Percentiles rank a stretch among this genome's conserved stretches.
Evolutionary conservation across 495 filamentous ascomycete genomes (phyloP).

Genomic region (Glonium stellatum): DNA sequence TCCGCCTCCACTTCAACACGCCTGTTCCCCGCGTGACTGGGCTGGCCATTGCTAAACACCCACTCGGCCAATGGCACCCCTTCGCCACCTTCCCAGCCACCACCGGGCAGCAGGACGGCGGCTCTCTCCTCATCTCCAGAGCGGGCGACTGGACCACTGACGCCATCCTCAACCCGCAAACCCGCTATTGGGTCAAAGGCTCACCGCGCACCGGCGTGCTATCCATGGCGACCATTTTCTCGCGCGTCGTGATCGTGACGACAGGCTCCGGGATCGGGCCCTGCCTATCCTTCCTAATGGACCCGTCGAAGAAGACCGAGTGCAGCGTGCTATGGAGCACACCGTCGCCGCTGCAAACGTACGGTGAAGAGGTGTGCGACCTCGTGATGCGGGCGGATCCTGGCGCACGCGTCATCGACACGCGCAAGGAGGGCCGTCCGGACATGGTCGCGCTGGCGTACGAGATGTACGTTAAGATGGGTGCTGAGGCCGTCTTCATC

Average conservation of each 20-base stretch:
- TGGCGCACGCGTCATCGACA: conserved; percentile 49
- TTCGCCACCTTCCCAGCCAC: conserved; percentile 67
- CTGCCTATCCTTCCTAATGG: conserved; percentile 46
- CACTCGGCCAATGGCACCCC: conserved; percentile 70
- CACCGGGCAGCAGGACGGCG: conserved; percentile 41
- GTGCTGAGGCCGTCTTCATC: conserved; percentile 65
- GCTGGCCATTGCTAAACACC: conserved; percentile 46
- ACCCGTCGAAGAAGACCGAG: conserved; percentile 9
- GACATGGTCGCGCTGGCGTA: conserved; percentile 50
- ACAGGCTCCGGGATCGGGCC: conserved; percentile 81
- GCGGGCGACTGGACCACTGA: conserved; percentile 78
- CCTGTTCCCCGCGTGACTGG: conserved; percentile 40
- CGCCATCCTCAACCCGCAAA: conserved; percentile 55
- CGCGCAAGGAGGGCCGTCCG: conserved; percentile 36
- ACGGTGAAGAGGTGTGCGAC: conserved; percentile 44
- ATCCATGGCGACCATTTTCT: conserved; percentile 64
- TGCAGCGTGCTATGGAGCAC: conserved; percentile 55
- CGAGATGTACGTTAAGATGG: conserved; percentile 46
- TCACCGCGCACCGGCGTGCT: conserved; percentile 61
- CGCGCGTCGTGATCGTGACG: conserved; percentile 62
- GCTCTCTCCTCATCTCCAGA: conserved; percentile 66
- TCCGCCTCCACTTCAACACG: conserved; percentile 64
- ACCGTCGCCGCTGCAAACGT: conserved; percentile 46
- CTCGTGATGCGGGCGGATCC: conserved; percentile 45
- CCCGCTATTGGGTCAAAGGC: conserved; percentile 49